Percentiles rank a stretch among this genome's conserved stretches.
Conservation (phyloP, 2,329 filamentous ascomycete species). For the Beauveria varroae region DNA sequence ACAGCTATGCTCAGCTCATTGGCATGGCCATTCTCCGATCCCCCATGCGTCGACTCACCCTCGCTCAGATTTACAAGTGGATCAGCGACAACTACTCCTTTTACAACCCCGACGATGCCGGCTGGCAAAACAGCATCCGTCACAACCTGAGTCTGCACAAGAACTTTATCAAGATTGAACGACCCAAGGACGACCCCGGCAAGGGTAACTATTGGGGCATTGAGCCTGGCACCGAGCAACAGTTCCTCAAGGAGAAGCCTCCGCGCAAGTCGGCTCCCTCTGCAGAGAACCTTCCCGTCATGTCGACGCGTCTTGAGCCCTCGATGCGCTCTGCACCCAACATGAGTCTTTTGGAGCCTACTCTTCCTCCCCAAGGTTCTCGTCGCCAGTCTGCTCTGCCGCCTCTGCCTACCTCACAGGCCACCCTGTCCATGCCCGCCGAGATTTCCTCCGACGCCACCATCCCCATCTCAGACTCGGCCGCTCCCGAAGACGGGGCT, state of each 20-base stretch:
- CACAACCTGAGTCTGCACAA: conserved; percentile 98
- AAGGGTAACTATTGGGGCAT: conserved; percentile 98
- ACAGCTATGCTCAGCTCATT: conserved; percentile 92
- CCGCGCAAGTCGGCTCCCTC: conserved; percentile 48
- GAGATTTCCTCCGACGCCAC: conserved; percentile 74
- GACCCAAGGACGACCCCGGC: conserved; percentile 92
- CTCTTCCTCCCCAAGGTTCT: conserved; percentile 38
- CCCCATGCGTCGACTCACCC: conserved; percentile 71
- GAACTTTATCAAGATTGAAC: conserved; percentile 89
- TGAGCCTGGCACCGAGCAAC: conserved; percentile 76
- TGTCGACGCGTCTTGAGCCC: conserved; percentile 49
- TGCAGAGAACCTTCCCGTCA: conserved; percentile 51
- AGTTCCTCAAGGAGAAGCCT: conserved; percentile 84
- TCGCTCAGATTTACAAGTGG: conserved; percentile 98
- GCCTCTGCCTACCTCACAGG: conserved; percentile 31
- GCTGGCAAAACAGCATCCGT: conserved; percentile 98
- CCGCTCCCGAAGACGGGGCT: conserved; percentile 41
- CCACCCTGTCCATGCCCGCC: conserved; percentile 32
- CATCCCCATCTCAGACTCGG: conserved; percentile 62
- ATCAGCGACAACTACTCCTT: conserved; percentile 92
- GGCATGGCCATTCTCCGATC: conserved; percentile 94
- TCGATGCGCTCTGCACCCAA: conserved; percentile 31
- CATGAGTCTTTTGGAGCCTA: conserved; percentile 35
- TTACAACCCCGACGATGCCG: conserved; percentile 75
- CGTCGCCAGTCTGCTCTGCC: conserved; percentile 31